Evolutionary conservation across 2,329 filamentous ascomycete genomes (phyloP).

Genomic region (Clarireedia monteithiana): DNA sequence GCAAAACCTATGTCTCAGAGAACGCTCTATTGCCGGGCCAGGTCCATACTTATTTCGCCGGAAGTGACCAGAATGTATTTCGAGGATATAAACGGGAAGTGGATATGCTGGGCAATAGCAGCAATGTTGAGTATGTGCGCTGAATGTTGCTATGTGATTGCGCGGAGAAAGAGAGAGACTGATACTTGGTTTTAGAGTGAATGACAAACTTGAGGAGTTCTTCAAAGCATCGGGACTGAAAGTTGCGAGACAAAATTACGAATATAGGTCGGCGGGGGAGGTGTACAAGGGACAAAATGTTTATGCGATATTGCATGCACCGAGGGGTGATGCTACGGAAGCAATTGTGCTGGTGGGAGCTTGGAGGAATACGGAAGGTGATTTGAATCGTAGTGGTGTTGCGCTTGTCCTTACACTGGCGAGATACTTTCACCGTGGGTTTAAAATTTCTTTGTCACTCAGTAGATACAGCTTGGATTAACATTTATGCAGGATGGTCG

Average conservation of each 20-base stretch:
- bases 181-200: constrained; percentile 39
- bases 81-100: constrained; percentile 84
- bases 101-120: constrained; percentile 47
- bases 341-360: constrained; percentile 88
- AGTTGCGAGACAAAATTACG: constrained; percentile 79
- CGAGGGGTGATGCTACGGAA: constrained; percentile 91
- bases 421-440: constrained; percentile 79
- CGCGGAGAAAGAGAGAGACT: constrained; percentile 27
- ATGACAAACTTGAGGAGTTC: constrained; percentile 66
- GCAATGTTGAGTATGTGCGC: constrained; percentile 43
- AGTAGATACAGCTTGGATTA: constrained; percentile 9
- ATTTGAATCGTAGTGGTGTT: constrained; percentile 80
- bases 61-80: constrained; percentile 92
- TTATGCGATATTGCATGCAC: constrained; percentile 88
- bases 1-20: constrained; percentile 92
- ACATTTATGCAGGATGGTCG: constrained; percentile 63
- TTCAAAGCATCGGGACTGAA: constrained; percentile 76
- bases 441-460: not conserved
- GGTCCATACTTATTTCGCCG: constrained; percentile 95
- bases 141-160: not conserved
- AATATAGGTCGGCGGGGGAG: constrained; percentile 71
- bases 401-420: constrained; percentile 79
- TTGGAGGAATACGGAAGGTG: constrained; percentile 73
- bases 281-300: constrained; percentile 77
- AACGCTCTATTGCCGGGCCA: constrained; percentile 93